Conservation (phyloP, 148 eudicot species). For the Arctostaphylos glauca region DNA sequence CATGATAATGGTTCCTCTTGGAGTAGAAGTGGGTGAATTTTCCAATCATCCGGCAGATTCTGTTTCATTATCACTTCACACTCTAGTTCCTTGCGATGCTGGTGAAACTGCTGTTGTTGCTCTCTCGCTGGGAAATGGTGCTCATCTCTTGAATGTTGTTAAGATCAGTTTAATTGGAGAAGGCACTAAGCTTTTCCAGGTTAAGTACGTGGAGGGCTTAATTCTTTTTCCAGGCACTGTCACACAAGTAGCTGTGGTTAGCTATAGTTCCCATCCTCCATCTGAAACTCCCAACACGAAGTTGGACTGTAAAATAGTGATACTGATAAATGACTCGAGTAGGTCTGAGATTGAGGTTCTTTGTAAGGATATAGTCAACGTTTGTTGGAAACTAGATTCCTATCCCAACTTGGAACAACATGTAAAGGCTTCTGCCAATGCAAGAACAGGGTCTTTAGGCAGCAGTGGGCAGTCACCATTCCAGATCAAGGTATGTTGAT, state of each 20-base stretch:
- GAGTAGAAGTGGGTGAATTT: constrained; percentile 36
- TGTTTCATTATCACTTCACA: constrained; percentile 46
- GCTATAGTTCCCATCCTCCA: constrained; percentile 25
- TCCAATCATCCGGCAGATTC: constrained; percentile 22
- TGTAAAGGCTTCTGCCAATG: constrained; percentile 24
- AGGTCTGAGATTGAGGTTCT: constrained; percentile 46
- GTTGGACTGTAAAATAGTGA: constrained; percentile 45
- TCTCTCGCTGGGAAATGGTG: constrained; percentile 50
- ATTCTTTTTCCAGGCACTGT: constrained; percentile 62
- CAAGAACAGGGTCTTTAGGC: constrained; percentile 24
- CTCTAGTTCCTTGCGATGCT: constrained; percentile 35
- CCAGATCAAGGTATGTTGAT: constrained; percentile 46
- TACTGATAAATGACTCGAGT: constrained; percentile 61
- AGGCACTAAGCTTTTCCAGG: constrained; percentile 37
- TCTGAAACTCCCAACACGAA: constrained; percentile 24
- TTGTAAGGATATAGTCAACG: constrained; percentile 50
- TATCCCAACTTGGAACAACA: constrained; percentile 21
- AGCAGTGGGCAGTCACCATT: constrained; percentile 24
- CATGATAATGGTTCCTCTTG: constrained; percentile 59
- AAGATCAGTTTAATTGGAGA: constrained; percentile 44
- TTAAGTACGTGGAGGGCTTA: constrained; percentile 61
- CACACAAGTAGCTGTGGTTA: constrained; percentile 62
- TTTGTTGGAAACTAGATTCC: constrained; percentile 36
- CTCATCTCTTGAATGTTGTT: constrained; percentile 45
- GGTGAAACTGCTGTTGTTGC: constrained; percentile 44